Evolutionary conservation across 768 basidiomycete species (phyloP).

Genomic region (Boletus tylopilopsis): DNA sequence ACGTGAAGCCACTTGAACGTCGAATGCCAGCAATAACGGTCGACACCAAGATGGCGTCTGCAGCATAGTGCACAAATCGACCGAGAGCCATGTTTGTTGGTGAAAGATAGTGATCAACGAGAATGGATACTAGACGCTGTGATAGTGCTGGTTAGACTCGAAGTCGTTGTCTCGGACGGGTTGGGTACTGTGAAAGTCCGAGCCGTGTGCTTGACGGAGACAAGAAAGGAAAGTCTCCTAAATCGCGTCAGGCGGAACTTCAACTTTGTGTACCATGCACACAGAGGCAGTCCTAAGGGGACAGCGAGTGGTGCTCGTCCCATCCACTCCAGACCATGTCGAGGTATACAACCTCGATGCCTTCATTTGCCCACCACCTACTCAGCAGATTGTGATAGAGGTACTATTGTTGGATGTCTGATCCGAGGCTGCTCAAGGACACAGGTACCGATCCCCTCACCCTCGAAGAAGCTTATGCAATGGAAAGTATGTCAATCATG

Average conservation of each 20-base stretch:
- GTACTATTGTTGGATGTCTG: constrained; percentile 89
- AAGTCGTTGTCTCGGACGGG: not conserved
- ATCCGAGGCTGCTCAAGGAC: constrained; percentile 62
- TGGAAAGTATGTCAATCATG: constrained; percentile 65
- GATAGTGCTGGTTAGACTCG: not conserved
- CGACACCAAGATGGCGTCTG: constrained; percentile 83
- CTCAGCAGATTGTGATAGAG: constrained; percentile 38
- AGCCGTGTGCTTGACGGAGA: not conserved
- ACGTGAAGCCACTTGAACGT: constrained; percentile 88
- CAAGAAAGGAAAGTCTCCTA: constrained; percentile 21
- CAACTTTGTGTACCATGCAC: constrained; percentile 10
- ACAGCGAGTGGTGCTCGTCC: constrained; percentile 68
- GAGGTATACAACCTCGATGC: constrained; percentile 7
- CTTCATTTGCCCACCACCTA: not conserved
- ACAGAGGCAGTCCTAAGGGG: constrained; percentile 53
- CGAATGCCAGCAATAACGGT: constrained; percentile 89
- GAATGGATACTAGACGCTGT: constrained; percentile 2
- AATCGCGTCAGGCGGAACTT: not conserved
- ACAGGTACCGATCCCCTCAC: constrained; percentile 85
- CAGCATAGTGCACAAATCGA: constrained; percentile 73
- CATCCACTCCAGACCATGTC: constrained; percentile 64
- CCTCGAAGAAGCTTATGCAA: constrained; percentile 78
- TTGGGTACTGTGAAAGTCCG: not conserved
- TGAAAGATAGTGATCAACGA: not conserved
- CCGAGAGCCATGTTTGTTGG: constrained; percentile 52